Evolutionary conservation across 305 asterid species (phyloP), one percentile per base, ranked within the genome.

Genomic region (Fraxinus sp.): DNA sequence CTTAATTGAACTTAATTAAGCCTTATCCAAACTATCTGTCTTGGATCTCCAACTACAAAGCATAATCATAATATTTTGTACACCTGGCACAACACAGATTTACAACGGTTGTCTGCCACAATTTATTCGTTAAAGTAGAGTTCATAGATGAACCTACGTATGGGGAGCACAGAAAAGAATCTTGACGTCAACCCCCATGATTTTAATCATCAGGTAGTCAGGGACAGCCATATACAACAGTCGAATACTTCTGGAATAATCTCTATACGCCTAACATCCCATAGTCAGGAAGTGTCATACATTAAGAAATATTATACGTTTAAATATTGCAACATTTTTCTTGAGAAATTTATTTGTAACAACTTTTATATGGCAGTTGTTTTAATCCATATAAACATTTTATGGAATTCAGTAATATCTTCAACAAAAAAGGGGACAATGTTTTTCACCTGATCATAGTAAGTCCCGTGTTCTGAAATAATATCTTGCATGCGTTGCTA

Each of bases 371-470:
- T 77, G 73, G 59, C 66, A 26, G 44, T 75, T 16, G 41, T 70
- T 75, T 80, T 46, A 28, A 70, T 11, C 75, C 79, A n/a, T 78
- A 26, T 35, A 77, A 74, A 6, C 77, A 68, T 78, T 64, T 46
- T 26, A 41, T 57, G 62, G 36, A 85, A 79, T n/a, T 76, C 52
- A 28, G 71, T 35, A 76, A 4, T 30, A 79, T 66, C 62, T 62
- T 74, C 36, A 39, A 26, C 59, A 26, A 59, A 70, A 24, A 68
- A 68, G 36, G 52, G 75, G 74, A 76, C 74, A 76, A 22, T 39
- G 74, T 46, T 46, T 77, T 80, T 78, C 82, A 73, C 36, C 68
- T 73, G 16, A 77, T 71, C 41, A 57, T 66, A 37, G 44, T 59
- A 62, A 10, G 46, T 7, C 36, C 73, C 82, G 62, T 41, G 59